Conservation (phyloP, 2,329 filamentous ascomycete species). For the Pseudogymnoascus sp. region DNA sequence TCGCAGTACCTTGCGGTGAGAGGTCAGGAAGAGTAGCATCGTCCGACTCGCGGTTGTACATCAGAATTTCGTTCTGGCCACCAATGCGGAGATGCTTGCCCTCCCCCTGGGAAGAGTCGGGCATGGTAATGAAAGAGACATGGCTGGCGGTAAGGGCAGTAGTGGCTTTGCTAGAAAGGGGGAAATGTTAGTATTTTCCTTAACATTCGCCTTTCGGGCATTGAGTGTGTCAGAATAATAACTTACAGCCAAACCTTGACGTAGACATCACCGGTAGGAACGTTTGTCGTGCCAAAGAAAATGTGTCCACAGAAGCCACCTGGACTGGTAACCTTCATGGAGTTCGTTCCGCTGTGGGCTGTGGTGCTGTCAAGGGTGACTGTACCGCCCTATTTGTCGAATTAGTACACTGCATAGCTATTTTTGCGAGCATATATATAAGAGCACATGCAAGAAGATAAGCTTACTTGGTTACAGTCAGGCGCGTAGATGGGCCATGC, state of each 20-base stretch:
- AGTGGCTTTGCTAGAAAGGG: slow-evolving; percentile 39
- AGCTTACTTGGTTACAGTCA: slow-evolving; percentile 46
- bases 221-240: background rate
- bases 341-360: slow-evolving; percentile 48
- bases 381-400: slow-evolving; percentile 33
- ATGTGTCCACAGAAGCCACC: slow-evolving; percentile 51
- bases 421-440: background rate
- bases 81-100: slow-evolving; percentile 55
- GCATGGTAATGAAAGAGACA: slow-evolving; percentile 57
- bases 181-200: slow-evolving; percentile 18
- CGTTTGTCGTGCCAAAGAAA: slow-evolving; percentile 49
- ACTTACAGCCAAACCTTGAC: slow-evolving; percentile 48
- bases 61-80: slow-evolving; percentile 51
- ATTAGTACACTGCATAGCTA: background rate
- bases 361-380: slow-evolving; percentile 48
- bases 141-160: slow-evolving; percentile 51
- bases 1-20: slow-evolving; percentile 48
- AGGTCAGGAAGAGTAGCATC: slow-evolving; percentile 55
- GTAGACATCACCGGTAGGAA: slow-evolving; percentile 50
- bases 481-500: slow-evolving; percentile 51
- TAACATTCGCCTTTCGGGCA: slow-evolving; percentile 3
- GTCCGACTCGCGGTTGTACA: slow-evolving; percentile 57
- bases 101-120: slow-evolving; percentile 45
- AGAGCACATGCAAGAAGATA: background rate
- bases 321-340: slow-evolving; percentile 42